phyloP scores from a whole-genome alignment of 202 grass and related monocot genomes.

The Eragrostis tef region DNA sequence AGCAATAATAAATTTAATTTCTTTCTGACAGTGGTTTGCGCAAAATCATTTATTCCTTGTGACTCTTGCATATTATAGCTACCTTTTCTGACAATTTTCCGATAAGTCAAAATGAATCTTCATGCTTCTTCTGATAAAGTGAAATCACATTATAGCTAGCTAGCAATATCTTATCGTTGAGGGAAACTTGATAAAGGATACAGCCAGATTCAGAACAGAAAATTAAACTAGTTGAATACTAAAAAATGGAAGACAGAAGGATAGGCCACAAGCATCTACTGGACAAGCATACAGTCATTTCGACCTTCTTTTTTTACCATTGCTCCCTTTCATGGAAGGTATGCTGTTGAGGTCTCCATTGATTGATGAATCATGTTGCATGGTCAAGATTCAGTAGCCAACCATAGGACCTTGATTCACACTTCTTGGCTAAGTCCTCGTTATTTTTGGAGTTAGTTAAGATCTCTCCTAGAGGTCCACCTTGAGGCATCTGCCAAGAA shows the following conservation, averaged over 20 bases:
- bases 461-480: constrained; percentile 79
- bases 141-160: constrained; percentile 1
- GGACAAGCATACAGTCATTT: constrained; percentile 28
- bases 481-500: constrained; percentile 64
- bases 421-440: constrained; percentile 41
- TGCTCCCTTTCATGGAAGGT: constrained; percentile 24
- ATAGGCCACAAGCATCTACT: constrained; percentile 5
- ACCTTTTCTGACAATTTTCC: neutral
- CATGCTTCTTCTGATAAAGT: neutral
- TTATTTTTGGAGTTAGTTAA: constrained; percentile 62
- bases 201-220: constrained; percentile 36
- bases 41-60: constrained; percentile 15
- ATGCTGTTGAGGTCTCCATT: constrained; percentile 1
- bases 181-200: constrained; percentile 32
- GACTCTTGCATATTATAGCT: neutral
- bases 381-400: constrained; percentile 57
- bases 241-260: neutral
- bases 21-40: constrained; percentile 42
- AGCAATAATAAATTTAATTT: neutral
- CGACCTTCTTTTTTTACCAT: constrained; percentile 25
- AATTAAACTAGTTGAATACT: constrained; percentile 41
- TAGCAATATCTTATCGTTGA: constrained; percentile 27
- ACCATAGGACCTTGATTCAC: constrained; percentile 54
- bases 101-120: neutral
- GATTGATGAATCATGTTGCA: constrained; percentile 40